These are phyloP conservation scores for Populus ilicifolia DNA, from an alignment of 345 rosid genomes.

Conservation along the genomic window DNA sequence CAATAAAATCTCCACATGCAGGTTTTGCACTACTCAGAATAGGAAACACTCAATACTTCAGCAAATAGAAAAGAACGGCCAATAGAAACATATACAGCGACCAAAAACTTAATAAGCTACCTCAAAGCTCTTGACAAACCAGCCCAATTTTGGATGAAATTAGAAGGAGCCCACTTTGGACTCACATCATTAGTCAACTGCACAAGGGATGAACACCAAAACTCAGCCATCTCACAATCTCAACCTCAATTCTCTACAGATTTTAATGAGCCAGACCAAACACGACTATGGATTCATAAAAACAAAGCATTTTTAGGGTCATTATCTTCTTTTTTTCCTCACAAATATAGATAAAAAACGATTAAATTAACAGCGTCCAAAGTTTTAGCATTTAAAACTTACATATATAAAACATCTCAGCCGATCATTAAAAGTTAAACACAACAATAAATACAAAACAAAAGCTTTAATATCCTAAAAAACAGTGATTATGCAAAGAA, in stretches of 20 bases:
- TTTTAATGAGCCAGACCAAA: neutral
- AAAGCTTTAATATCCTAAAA: neutral
- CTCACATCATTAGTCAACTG: slow-evolving; percentile 56
- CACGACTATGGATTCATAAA: neutral
- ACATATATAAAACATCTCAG: neutral
- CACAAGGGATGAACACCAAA: neutral
- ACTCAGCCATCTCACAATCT: neutral
- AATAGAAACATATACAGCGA: neutral
- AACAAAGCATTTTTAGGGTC: neutral
- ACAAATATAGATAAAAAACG: neutral
- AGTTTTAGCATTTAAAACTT: no score
- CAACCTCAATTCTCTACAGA: neutral
- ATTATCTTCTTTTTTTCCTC: neutral
- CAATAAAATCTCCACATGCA: slow-evolving; percentile 76
- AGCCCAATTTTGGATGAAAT: slow-evolving; percentile 42
- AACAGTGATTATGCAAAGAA: neutral
- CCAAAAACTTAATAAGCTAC: slow-evolving; percentile 26
- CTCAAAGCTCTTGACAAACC: slow-evolving; percentile 70
- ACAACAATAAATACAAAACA: neutral
- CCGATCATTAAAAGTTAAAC: neutral
- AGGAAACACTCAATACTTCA: neutral
- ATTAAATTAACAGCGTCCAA: neutral
- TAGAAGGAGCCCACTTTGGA: slow-evolving; percentile 37
- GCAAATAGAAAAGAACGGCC: neutral
- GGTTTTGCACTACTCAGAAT: slow-evolving; percentile 59